These are phyloP conservation scores for Fusarium sp. DNA, from an alignment of 2,329 filamentous ascomycete genomes.

Conservation along the genomic window DNA sequence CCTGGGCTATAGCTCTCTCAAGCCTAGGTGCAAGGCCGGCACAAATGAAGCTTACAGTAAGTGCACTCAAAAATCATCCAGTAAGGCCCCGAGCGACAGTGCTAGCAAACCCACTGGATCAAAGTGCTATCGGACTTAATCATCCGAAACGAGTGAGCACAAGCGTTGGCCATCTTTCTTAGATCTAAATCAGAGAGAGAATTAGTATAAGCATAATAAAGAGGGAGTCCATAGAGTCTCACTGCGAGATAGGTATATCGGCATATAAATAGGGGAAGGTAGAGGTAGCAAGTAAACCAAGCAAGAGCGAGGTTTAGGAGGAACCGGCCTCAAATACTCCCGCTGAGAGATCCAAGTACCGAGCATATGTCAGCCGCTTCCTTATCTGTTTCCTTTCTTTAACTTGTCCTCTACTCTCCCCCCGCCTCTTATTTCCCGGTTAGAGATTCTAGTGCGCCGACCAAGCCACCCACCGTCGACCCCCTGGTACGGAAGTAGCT, in stretches of 20 bases:
- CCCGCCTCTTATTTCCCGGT: background rate
- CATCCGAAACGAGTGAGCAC: too few species aligned
- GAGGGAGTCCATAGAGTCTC: background rate
- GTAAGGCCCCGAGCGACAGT: too few species aligned
- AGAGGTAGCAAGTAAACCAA: background rate
- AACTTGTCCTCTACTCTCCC: background rate
- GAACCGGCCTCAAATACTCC: background rate
- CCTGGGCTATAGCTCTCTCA: slow-evolving; percentile 49
- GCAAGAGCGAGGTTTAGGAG: background rate
- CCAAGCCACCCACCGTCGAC: background rate
- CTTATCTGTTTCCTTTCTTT: background rate
- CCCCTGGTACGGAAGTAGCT: background rate
- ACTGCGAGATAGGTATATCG: background rate
- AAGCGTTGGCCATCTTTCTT: slow-evolving; percentile 60
- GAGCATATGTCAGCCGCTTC: background rate
- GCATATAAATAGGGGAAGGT: background rate
- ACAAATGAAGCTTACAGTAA: too few species aligned
- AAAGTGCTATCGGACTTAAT: too few species aligned
- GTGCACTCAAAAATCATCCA: too few species aligned
- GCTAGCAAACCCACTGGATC: too few species aligned
- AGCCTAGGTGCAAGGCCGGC: too few species aligned
- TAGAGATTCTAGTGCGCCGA: background rate
- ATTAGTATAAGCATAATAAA: background rate
- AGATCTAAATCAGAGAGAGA: background rate
- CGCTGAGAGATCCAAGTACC: background rate